Percentiles rank a stretch among this genome's conserved stretches.
These are phyloP conservation scores for Camellia granthamiana DNA, from an alignment of 148 eudicot genomes.

Conservation along the genomic window DNA sequence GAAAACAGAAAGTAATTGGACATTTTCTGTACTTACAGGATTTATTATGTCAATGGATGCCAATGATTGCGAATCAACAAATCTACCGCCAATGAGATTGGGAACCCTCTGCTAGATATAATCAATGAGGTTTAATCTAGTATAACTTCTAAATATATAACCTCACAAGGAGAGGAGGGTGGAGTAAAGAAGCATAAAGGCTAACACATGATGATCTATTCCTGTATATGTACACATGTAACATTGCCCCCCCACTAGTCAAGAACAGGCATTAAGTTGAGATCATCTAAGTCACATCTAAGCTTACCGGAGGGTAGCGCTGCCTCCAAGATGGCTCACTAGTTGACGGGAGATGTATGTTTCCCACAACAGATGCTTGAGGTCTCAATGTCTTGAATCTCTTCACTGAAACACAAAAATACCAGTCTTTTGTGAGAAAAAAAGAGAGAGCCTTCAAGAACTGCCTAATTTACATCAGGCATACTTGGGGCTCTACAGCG, in stretches of 20 bases:
- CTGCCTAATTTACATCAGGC: neutral
- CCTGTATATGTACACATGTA: neutral
- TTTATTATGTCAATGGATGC: slow-evolving; percentile 53
- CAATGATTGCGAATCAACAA: slow-evolving; percentile 50
- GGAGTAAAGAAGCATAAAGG: neutral
- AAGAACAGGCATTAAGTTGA: slow-evolving; percentile 7
- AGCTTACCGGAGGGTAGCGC: slow-evolving; percentile 42
- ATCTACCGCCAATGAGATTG: slow-evolving; percentile 62
- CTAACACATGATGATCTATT: neutral
- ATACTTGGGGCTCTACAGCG: neutral
- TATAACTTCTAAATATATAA: neutral
- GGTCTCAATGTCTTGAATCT: slow-evolving; percentile 46
- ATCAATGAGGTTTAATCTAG: neutral
- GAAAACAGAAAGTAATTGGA: neutral
- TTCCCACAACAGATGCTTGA: slow-evolving; percentile 31
- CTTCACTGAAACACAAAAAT: slow-evolving; percentile 30
- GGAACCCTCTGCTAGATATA: slow-evolving; percentile 41
- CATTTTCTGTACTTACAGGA: slow-evolving; percentile 47
- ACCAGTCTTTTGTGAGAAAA: neutral
- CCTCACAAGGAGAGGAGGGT: neutral
- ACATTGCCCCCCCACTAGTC: too few species aligned
- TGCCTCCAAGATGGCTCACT: slow-evolving; percentile 50
- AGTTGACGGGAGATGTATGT: slow-evolving; percentile 37
- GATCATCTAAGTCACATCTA: neutral
- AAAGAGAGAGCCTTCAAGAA: neutral